Base-by-base conservation (phyloP, 192 early-diverging fungal species). In the Neocallimastix lanati region DNA sequence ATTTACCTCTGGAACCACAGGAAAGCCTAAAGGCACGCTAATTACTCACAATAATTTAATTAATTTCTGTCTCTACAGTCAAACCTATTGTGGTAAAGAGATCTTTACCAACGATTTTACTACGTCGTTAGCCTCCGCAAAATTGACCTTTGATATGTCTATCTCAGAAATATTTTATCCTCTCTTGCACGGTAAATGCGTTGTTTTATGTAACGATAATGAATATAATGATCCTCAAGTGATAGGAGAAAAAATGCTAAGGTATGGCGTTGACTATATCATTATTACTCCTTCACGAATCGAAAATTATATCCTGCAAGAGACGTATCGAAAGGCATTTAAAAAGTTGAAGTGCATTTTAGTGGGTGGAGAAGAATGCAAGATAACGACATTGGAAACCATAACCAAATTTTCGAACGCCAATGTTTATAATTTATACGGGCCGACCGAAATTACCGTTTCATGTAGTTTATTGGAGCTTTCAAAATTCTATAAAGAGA, bases 371-470 rank as follows among this genome's bases (percentile, higher is more conserved):
- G 40, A 50, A 50, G 40, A 50, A 21, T 50, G 40, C 6, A 50
- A 50, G 21, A 50, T 50, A 21, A 21, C 14, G 2, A 50, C 18
- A 4, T 50, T 50, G 18, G 40, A 50, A 50, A 50, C 16, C 21
- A 50, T 50, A 21, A 21, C 7, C 2, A 50, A 50, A 50, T 4
- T 50, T 50, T 50, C 40, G 2, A 25, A 50, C 13, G 14, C 40
- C 1, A 50, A 50, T 50, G 12, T 83, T 38, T 76, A 79, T n/a
- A 85, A 85, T 77, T 76, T 78, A 15, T 85, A 85, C 50, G 84
- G 84, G 2, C 84, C 85, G 0, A 83, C 85, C 11, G 85, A 86
- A 77, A 81, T 81, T 16, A 50, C 84, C 0, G 78, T 84, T 21
- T 50, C 40, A 21, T 50, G 40, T 21, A 50, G 40, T 50, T 21